Base-by-base conservation (phyloP, 1,139 yeast genomes). In the Meyerozyma guilliermondii region DNA sequence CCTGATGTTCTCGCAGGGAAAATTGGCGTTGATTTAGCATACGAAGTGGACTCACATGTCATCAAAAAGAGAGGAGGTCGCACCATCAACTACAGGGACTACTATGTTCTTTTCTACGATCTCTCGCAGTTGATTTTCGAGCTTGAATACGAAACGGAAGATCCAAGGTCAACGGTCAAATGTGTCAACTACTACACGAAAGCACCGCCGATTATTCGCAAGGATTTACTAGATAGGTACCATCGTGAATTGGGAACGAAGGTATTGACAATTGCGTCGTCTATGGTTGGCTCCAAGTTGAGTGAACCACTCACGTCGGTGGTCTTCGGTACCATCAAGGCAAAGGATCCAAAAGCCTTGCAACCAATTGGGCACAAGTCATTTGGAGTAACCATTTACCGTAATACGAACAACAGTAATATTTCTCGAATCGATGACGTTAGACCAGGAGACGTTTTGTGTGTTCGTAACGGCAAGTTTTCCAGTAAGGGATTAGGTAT, bases 371-470 rank as follows among this genome's bases (percentile, higher is more conserved):
- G 87, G 0, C 62, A 66, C 39, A 78, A 83, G 51, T 76, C 88
- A 0, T 87, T 66, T 60, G 98, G 98, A 35, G 84, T 80, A 0
- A 70, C 82, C 2, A 71, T 91, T 39, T 87, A 85, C 61, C 68
- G 73, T 52, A 66, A 60, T 46, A 62, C 76, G 46, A 80, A 77
- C 54, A 80, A 79, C 52, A 71, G 77, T 40, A 81, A 81, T 34
- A 77, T 81, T 11, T 69, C 74, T 17, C 78, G 77, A 50, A 53
- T 67, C 27, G 92, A 81, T 43, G 87, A 81, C 38, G 77, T 88
- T 44, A 74, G 77, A 41, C 82, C 94, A 0, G 98, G 98, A 45
- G 98, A 92, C 59, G 71, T 92, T 14, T 65, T 88, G 39, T 84
- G 88, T 47, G 76, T 88, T 50, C 78, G 83, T 53, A 79, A 80